Conservation (phyloP, 805 yeast genomes). For the Ogataea nonfermentans region DNA sequence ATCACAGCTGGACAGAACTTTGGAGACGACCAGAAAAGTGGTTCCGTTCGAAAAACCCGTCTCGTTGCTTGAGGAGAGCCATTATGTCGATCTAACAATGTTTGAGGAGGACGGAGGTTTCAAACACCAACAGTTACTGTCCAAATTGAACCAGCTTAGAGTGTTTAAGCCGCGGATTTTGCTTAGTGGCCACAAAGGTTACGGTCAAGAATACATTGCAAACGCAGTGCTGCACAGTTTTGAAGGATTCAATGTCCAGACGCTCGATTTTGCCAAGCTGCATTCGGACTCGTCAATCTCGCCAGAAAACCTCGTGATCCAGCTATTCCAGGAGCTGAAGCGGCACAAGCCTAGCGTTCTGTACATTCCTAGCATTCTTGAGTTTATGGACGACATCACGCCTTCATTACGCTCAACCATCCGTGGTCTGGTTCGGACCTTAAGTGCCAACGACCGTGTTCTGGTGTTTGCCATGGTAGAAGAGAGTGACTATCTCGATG, state of each 20-base stretch:
- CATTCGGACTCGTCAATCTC: conserved; percentile 77
- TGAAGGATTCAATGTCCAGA: conserved; percentile 89
- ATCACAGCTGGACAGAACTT: conserved; percentile 46
- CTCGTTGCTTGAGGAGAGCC: conserved; percentile 66
- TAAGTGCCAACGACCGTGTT: conserved; percentile 70
- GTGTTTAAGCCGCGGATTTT: conserved; percentile 80
- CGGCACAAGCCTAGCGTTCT: conserved; percentile 87
- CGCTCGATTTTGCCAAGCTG: conserved; percentile 74
- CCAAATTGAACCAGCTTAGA: conserved; percentile 44
- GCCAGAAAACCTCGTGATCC: conserved; percentile 81
- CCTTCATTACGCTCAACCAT: conserved; percentile 71
- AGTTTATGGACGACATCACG: conserved; percentile 69
- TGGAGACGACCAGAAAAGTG: conserved; percentile 48
- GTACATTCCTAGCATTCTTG: conserved; percentile 77
- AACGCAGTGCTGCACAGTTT: conserved; percentile 76
- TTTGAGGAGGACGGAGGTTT: conserved; percentile 59
- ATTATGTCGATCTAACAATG: conserved; percentile 53
- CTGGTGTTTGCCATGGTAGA: conserved; percentile 74
- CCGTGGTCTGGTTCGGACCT: conserved; percentile 61
- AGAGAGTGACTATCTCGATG: conserved; percentile 16
- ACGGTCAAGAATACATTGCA: conserved; percentile 84
- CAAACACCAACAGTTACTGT: conserved; percentile 59
- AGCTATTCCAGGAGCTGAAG: conserved; percentile 80
- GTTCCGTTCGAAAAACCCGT: conserved; percentile 59
- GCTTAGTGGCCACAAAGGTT: conserved; percentile 70